These are phyloP conservation scores for Paspalum notatum DNA, from an alignment of 176 grass and related monocot genomes.

Conservation along the genomic window DNA sequence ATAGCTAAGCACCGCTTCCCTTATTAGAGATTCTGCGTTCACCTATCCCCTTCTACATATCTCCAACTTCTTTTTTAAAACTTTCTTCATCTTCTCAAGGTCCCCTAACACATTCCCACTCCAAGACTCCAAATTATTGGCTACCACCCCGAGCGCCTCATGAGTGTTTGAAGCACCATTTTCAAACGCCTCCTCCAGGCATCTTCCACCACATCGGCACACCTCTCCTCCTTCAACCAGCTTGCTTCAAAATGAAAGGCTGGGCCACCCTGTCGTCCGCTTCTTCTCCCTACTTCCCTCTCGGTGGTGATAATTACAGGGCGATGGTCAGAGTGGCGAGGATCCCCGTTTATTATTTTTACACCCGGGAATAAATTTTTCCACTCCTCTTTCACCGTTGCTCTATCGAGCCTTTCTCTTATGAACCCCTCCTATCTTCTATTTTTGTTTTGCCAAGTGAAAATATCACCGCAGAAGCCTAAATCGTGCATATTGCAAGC, in stretches of 20 bases:
- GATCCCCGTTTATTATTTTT: not conserved
- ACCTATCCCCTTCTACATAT: not conserved
- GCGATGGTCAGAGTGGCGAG: not conserved
- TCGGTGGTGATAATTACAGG: not conserved
- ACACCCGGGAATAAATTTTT: rapidly evolving
- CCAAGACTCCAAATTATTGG: not conserved
- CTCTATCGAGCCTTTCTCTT: not conserved
- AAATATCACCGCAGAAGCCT: not conserved
- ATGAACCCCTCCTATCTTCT: not conserved
- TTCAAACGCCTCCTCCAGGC: not conserved
- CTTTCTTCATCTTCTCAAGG: not conserved
- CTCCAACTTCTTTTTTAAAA: not conserved
- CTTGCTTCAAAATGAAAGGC: not conserved
- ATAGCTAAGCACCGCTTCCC: not conserved
- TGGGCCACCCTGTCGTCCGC: not conserved
- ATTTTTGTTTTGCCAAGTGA: not conserved
- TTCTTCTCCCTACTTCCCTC: rapidly evolving
- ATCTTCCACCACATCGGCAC: not conserved
- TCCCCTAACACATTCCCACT: not conserved
- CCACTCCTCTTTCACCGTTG: not conserved
- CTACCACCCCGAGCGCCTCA: not conserved
- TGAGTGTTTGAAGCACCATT: not conserved
- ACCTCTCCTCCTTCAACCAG: not conserved
- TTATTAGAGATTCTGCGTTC: not conserved
- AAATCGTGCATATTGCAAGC: not conserved